Evolutionary conservation across 768 basidiomycete species (phyloP).

Genomic region (Calvatia gigantea): DNA sequence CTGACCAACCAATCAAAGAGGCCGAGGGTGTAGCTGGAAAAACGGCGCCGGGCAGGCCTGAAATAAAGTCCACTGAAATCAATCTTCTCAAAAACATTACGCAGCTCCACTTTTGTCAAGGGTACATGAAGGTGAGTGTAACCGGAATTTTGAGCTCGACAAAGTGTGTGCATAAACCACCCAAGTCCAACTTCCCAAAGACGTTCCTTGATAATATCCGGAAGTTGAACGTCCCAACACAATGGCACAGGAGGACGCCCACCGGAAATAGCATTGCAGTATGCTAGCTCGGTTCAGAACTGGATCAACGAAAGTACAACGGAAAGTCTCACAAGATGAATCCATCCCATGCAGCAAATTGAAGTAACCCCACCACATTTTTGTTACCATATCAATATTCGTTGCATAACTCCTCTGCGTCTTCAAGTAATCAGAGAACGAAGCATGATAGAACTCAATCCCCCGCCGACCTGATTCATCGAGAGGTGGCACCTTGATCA

Average conservation of each 20-base stretch:
- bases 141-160: not conserved
- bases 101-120: not conserved
- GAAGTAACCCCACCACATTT: too few species aligned
- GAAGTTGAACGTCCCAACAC: too few species aligned
- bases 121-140: not conserved
- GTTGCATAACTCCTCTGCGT: not conserved
- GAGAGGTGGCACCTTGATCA: not conserved
- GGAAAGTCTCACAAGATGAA: too few species aligned
- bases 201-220: too few species aligned
- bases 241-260: too few species aligned
- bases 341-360: too few species aligned
- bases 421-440: not conserved
- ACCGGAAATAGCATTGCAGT: too few species aligned
- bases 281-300: too few species aligned
- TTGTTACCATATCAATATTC: too few species aligned
- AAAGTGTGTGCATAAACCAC: too few species aligned
- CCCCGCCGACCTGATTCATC: not conserved
- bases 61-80: not conserved
- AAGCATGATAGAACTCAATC: not conserved
- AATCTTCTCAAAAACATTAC: not conserved
- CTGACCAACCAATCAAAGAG: not conserved
- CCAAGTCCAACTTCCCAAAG: too few species aligned
- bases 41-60: not conserved
- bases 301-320: too few species aligned
- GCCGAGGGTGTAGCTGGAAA: not conserved